These are phyloP conservation scores for Rhododendron vialii DNA, from an alignment of 148 eudicot genomes.

Conservation along the genomic window DNA sequence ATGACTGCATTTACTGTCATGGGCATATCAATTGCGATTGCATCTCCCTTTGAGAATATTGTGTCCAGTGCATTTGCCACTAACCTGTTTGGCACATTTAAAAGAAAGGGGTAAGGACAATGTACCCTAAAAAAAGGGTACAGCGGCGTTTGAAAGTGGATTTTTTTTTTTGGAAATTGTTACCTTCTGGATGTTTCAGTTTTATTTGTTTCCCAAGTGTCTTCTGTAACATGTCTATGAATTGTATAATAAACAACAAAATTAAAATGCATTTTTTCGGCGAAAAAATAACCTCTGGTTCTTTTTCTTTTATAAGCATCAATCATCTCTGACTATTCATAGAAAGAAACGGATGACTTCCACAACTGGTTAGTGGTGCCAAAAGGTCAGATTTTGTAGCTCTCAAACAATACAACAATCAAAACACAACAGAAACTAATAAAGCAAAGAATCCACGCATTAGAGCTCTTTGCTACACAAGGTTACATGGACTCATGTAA, in stretches of 20 bases:
- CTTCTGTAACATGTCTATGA: neutral
- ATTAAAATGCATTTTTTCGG: neutral
- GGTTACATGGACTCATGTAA: neutral
- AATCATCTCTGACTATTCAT: neutral
- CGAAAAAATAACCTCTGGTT: neutral
- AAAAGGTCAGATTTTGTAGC: neutral
- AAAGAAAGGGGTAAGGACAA: neutral
- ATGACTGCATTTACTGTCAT: conserved; percentile 86
- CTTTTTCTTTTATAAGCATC: neutral
- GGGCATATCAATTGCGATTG: conserved; percentile 93
- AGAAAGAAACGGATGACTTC: neutral
- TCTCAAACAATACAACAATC: neutral
- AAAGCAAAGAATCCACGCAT: neutral
- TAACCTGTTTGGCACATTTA: conserved; percentile 38
- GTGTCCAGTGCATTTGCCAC: conserved; percentile 79
- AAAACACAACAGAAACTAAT: neutral
- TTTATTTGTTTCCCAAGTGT: neutral
- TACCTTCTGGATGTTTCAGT: neutral
- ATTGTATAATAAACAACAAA: neutral
- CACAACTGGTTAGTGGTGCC: neutral
- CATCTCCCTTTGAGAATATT: conserved; percentile 68
- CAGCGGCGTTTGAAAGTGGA: neutral
- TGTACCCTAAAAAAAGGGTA: neutral
- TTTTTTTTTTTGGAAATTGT: neutral
- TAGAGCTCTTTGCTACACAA: neutral